A percentile compares a stretch with the other conserved stretches of the same genome.
These are phyloP conservation scores for Fusarium pseudograminearum DNA, from an alignment of 2,329 filamentous ascomycete species.

Conservation along the genomic window DNA sequence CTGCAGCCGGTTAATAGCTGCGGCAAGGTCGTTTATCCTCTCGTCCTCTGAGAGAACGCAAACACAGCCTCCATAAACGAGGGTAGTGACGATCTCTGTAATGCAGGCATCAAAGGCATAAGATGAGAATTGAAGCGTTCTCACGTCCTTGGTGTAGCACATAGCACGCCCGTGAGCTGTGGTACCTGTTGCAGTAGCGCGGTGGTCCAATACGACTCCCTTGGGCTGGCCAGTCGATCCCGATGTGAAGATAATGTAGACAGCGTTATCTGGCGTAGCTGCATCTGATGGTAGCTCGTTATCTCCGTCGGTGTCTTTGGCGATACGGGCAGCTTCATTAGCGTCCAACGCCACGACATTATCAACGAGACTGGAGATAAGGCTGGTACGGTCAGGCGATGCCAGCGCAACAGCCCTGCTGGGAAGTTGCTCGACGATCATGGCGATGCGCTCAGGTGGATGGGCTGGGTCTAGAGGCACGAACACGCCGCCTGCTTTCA, in stretches of 20 bases:
- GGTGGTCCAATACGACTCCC: background rate
- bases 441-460: slow-evolving; percentile 2
- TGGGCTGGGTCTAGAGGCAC: slow-evolving; percentile 1
- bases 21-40: background rate
- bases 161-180: background rate
- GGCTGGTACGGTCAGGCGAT: background rate
- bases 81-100: background rate
- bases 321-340: background rate
- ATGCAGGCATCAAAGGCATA: background rate
- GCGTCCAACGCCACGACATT: background rate
- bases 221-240: background rate
- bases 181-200: background rate
- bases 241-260: slow-evolving; percentile 1
- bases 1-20: background rate
- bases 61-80: background rate
- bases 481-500: slow-evolving; percentile 5
- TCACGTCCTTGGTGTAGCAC: background rate
- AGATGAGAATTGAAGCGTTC: background rate
- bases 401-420: background rate
- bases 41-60: slow-evolving; percentile 1
- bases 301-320: background rate
- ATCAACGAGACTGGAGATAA: slow-evolving; percentile 1
- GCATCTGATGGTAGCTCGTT: background rate
- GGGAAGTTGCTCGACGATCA: background rate
- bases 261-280: background rate